These are phyloP conservation scores for Carex myosuroides DNA, from an alignment of 176 grass and related monocot species.

Conservation along the genomic window DNA sequence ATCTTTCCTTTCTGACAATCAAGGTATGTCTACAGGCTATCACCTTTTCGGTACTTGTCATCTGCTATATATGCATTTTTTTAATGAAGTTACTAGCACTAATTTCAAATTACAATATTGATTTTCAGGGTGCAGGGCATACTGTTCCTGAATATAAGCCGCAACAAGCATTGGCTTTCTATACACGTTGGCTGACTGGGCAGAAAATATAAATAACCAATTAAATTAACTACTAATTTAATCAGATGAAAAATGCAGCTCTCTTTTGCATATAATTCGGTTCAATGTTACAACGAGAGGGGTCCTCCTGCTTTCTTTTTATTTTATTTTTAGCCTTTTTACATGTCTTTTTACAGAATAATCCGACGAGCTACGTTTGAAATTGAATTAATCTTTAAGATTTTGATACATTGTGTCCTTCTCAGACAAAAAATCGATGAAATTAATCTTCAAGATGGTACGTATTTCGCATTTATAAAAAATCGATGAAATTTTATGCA, in stretches of 20 bases:
- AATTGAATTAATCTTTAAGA: background rate
- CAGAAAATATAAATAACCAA: conserved; percentile 36
- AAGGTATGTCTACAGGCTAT: conserved; percentile 45
- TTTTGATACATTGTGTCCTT: background rate
- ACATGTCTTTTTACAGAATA: background rate
- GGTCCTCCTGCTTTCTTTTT: background rate
- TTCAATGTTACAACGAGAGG: background rate
- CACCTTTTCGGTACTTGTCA: background rate
- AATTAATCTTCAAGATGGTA: too few species aligned
- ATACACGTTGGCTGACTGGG: conserved; percentile 54
- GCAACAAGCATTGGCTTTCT: conserved; percentile 66
- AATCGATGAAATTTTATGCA: too few species aligned
- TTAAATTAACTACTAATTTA: background rate
- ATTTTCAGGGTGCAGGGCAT: conserved; percentile 72
- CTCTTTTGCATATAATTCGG: conserved; percentile 23
- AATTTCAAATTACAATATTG: background rate
- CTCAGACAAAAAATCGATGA: background rate
- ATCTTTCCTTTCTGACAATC: conserved; percentile 77
- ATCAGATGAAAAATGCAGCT: background rate
- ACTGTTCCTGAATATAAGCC: conserved; percentile 96
- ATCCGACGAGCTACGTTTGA: background rate
- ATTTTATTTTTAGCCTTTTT: background rate
- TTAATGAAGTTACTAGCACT: background rate
- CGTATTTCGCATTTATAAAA: too few species aligned
- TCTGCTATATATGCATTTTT: background rate